Conservation (phyloP, 2,329 filamentous ascomycete species). For the Fusarium zealandicum region DNA sequence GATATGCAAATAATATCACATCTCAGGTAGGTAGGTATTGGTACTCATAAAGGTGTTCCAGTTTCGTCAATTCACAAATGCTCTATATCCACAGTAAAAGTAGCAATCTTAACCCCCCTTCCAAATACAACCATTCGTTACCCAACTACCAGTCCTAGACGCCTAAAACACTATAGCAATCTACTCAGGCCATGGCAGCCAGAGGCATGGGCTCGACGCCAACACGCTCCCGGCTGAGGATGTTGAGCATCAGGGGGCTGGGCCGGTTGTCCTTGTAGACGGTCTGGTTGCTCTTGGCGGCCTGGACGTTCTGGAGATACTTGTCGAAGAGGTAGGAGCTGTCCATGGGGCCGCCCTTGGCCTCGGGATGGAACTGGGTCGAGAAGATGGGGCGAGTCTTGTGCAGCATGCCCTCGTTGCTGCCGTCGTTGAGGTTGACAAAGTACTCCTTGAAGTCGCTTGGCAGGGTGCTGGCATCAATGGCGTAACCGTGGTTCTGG, state of each 20-base stretch:
- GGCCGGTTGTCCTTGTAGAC: conserved; percentile 87
- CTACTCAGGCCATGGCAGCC: conserved; percentile 55
- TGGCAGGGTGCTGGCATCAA: conserved; percentile 83
- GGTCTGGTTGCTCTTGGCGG: conserved; percentile 85
- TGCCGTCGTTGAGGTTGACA: conserved; percentile 96
- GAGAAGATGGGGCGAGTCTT: conserved; percentile 96
- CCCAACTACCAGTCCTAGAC: conserved; percentile 28
- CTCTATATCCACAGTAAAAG: conserved; percentile 8
- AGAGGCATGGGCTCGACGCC: conserved; percentile 76
- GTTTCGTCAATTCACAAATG: background rate
- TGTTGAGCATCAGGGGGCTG: conserved; percentile 85
- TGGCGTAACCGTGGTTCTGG: conserved; percentile 98
- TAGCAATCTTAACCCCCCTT: conserved; percentile 17
- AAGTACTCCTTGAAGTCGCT: conserved; percentile 97
- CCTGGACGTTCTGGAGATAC: conserved; percentile 87
- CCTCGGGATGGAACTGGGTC: conserved; percentile 98
- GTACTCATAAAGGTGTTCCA: conserved; percentile 1
- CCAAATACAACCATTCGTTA: conserved; percentile 19
- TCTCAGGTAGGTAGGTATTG: background rate
- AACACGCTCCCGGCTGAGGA: conserved; percentile 92
- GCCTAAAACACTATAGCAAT: conserved; percentile 14
- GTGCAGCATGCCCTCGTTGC: conserved; percentile 98
- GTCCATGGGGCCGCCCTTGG: conserved; percentile 96
- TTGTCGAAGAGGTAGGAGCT: conserved; percentile 96
- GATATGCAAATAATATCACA: too few species aligned